Base-by-base conservation (phyloP, 176 grass and related monocot genomes). In the Aegilops longissima region DNA sequence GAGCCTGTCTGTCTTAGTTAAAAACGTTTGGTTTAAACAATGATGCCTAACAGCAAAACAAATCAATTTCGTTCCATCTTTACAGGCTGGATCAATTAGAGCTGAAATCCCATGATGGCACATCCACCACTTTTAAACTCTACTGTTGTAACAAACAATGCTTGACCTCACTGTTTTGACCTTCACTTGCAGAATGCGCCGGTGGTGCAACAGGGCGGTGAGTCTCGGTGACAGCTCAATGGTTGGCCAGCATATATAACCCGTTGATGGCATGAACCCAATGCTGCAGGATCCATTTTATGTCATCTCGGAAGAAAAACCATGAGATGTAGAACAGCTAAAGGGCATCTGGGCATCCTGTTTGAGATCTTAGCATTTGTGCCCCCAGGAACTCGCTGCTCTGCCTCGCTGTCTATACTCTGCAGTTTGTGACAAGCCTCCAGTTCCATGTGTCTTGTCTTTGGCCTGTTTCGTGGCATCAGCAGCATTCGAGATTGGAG, bases 181-280 rank as follows among this genome's bases (percentile, higher is more conserved):
- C 45, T 69, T 83, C 39, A 31, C 42, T 79, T 74, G 85, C 82
- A 90, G 91, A 88, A 85, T 73, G 58, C 29, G 30, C 21, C 18
- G 12, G 47, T n/a, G 16, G 24, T 61, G 27, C 77, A 59, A 21
- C 54, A 77, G 21, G 24, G 54, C 4, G 42, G 66, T 25, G 33
- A 47, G 42, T 34, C 62, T 23, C 14, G n/a, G 42, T 85, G 77
- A 82, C 72, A 66, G 33, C 35, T 54, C 18, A 47, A 44, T 2
- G 11, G 78, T 61, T 85, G 17, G 6, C 38, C 58, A 84, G 35
- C 24, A 66, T 51, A 52, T 76, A 9, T 36, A 63, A 12, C 44
- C 64, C 30, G 25, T 76, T 70, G 18, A 59, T 76, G 24, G 39
- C 69, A 82, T 70, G 70, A 33, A 3, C 25, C 1, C 5, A 66